These are phyloP conservation scores for Circinella minor DNA, from an alignment of 371 early-diverging fungal genomes.

Conservation along the genomic window DNA sequence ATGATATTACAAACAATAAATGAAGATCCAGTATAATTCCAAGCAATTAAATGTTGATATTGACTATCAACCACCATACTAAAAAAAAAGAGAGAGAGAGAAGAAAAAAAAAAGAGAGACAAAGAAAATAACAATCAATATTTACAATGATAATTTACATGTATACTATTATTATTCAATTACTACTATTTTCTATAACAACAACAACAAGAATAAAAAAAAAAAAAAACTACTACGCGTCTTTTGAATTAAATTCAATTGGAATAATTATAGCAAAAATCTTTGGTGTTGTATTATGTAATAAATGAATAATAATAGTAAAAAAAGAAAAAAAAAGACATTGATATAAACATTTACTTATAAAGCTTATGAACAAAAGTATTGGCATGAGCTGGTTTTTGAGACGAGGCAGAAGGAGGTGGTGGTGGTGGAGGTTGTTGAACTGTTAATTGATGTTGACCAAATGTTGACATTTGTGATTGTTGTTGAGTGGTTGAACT, in stretches of 20 bases:
- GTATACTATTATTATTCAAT: neutral
- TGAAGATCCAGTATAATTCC: conserved; percentile 84
- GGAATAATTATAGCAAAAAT: too few relatives aligned
- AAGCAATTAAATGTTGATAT: conserved; percentile 80
- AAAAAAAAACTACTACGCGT: too few relatives aligned
- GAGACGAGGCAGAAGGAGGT: conserved; percentile 4
- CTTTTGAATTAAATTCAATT: neutral
- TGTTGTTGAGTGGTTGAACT: neutral
- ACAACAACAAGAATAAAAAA: too few relatives aligned
- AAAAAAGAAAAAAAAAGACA: too few relatives aligned
- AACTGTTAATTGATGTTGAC: conserved; percentile 14
- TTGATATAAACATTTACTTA: conserved; percentile 15
- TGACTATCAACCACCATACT: conserved; percentile 83
- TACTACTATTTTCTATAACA: neutral
- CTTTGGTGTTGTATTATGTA: neutral
- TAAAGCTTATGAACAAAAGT: conserved; percentile 32
- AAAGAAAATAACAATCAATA: too few relatives aligned
- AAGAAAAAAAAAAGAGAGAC: too few relatives aligned
- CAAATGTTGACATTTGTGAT: neutral
- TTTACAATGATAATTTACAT: too few relatives aligned
- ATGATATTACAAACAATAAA: conserved; percentile 92
- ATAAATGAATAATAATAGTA: neutral
- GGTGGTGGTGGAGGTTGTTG: conserved; percentile 15
- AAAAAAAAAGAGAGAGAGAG: neutral
- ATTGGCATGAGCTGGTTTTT: conserved; percentile 24